Evolutionary conservation across 1,139 yeast genomes (phyloP).

Genomic region (Kazachstania sp.): DNA sequence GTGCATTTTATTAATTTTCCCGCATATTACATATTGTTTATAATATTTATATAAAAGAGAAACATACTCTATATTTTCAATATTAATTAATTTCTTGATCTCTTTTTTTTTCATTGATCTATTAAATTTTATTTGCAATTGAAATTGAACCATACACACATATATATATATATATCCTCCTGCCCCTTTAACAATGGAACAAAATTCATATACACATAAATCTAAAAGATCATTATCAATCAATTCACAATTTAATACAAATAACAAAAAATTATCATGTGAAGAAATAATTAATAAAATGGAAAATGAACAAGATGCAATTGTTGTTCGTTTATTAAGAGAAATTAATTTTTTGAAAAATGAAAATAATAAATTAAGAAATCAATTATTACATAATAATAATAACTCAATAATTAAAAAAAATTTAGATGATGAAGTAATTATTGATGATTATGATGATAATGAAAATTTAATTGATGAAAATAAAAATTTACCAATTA

Average conservation of each 20-base stretch:
- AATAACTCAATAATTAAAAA: neutral
- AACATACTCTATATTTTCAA: too few relatives aligned
- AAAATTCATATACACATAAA: neutral
- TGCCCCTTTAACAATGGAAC: neutral
- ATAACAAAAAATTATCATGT: constrained; percentile 13
- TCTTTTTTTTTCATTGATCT: too few relatives aligned
- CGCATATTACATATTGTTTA: too few relatives aligned
- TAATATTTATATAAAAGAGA: too few relatives aligned
- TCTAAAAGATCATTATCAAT: neutral
- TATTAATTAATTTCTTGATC: too few relatives aligned
- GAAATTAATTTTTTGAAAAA: constrained; percentile 46
- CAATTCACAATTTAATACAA: neutral
- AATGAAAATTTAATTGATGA: neutral
- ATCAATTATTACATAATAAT: neutral
- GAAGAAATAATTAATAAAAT: constrained; percentile 51
- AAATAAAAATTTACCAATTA: neutral
- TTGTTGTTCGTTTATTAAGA: constrained; percentile 48
- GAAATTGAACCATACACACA: too few relatives aligned
- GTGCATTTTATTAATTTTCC: too few relatives aligned
- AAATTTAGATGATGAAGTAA: too few relatives aligned
- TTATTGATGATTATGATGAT: too few relatives aligned
- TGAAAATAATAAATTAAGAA: constrained; percentile 35
- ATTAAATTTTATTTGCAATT: too few relatives aligned
- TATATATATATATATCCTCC: too few relatives aligned
- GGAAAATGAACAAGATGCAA: constrained; percentile 66